phyloP scores from a whole-genome alignment of 441 rosid species.

The Omphalea diandra region DNA sequence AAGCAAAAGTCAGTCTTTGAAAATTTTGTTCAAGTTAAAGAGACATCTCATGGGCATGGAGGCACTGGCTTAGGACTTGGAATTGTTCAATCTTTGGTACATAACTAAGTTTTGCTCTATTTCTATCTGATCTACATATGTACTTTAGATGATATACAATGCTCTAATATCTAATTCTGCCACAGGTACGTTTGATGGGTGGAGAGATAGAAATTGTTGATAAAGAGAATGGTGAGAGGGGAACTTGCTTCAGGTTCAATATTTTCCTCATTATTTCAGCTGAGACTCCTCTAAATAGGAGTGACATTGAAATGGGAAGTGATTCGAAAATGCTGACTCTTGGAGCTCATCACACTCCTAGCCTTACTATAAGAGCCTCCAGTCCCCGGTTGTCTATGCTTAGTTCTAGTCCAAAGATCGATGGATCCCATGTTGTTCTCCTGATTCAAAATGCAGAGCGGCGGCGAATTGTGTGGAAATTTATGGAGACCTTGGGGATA shows the following conservation, averaged over 20 bases:
- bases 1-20: constrained; percentile 64
- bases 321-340: constrained; percentile 27
- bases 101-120: not conserved
- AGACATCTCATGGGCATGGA: constrained; percentile 50
- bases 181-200: constrained; percentile 75
- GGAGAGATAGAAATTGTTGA: constrained; percentile 70
- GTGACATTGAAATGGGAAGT: constrained; percentile 29
- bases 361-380: constrained; percentile 20
- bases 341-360: constrained; percentile 28
- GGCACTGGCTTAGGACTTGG: constrained; percentile 97
- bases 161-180: constrained; percentile 4
- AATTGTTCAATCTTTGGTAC: constrained; percentile 84
- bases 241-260: constrained; percentile 78
- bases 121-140: not conserved
- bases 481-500: constrained; percentile 53
- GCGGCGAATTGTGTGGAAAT: constrained; percentile 40
- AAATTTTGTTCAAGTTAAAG: constrained; percentile 78
- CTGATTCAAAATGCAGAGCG: constrained; percentile 49
- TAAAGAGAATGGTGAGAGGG: constrained; percentile 50
- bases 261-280: constrained; percentile 32
- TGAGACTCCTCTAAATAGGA: constrained; percentile 21
- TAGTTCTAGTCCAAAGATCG: constrained; percentile 40
- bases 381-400: constrained; percentile 42
- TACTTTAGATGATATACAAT: not conserved
- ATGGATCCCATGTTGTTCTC: constrained; percentile 67